Percentiles rank a stretch among this genome's conserved stretches.
phyloP scores from a whole-genome alignment of 129 eudicot genomes.

The Deinandra increscens region DNA sequence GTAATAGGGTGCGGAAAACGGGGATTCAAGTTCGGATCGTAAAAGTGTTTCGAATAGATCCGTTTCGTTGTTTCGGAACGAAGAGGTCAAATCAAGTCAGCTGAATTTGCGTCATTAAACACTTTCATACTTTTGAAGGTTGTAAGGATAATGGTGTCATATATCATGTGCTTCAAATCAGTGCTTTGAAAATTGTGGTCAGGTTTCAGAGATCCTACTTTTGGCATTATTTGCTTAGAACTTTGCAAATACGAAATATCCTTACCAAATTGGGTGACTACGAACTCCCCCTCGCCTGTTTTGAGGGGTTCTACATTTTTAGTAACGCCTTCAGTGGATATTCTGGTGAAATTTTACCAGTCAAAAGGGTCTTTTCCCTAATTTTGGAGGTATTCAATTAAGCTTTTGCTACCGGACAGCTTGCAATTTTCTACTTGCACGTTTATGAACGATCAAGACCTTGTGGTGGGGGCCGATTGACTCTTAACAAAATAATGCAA shows the following conservation, averaged over 20 bases:
- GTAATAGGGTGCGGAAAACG: conserved; percentile 5
- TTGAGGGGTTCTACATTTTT: conserved; percentile 19
- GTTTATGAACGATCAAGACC: conserved; percentile 20
- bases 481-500: conserved; percentile 28
- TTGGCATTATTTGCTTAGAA: conserved; percentile 34
- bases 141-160: conserved; percentile 17
- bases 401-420: conserved; percentile 27
- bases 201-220: conserved; percentile 26
- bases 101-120: conserved; percentile 22
- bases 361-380: conserved; percentile 22
- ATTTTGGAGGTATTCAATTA: conserved; percentile 33
- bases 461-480: conserved; percentile 35
- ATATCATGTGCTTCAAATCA: conserved; percentile 30
- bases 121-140: conserved; percentile 17
- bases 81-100: conserved; percentile 27
- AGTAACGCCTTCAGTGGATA: conserved; percentile 16
- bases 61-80: conserved; percentile 14
- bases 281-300: conserved; percentile 13
- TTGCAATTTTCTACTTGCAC: conserved; percentile 14
- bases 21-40: neutral
- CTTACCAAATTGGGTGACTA: conserved; percentile 18
- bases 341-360: conserved; percentile 20
- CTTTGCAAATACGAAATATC: conserved; percentile 30
- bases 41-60: conserved; percentile 18
- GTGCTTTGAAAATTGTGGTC: conserved; percentile 26